Evolutionary conservation across 106 monocot species (phyloP).

Genomic region (Amphibolis antarctica): DNA sequence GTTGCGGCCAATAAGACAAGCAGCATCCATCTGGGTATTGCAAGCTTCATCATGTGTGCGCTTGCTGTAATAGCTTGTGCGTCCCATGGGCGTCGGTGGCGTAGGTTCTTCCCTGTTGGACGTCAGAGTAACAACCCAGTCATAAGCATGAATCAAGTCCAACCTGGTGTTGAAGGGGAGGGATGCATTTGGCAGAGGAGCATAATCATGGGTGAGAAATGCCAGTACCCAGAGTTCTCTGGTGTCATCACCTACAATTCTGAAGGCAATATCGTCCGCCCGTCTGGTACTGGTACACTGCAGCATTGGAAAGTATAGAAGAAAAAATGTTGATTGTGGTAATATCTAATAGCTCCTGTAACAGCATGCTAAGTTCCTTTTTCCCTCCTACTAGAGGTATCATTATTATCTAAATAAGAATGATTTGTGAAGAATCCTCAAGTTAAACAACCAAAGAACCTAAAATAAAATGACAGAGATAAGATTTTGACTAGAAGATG

Average conservation of each 20-base stretch:
- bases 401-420: too few species aligned
- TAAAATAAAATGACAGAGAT: too few species aligned
- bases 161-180: constrained; percentile 10
- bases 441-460: too few species aligned
- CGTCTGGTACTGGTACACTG: not conserved
- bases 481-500: too few species aligned
- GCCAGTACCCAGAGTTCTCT: constrained; percentile 56
- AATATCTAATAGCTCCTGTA: too few species aligned
- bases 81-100: not conserved
- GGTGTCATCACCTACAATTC: constrained; percentile 50
- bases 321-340: not conserved
- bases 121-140: not conserved
- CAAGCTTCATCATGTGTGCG: constrained; percentile 5
- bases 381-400: too few species aligned
- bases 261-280: constrained; percentile 26
- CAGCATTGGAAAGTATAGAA: not conserved
- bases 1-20: not conserved
- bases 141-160: constrained; percentile 6
- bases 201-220: constrained; percentile 73
- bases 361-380: too few species aligned
- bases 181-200: constrained; percentile 50
- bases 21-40: not conserved
- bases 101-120: not conserved
- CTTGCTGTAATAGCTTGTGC: constrained; percentile 5
- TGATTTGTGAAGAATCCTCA: too few species aligned